Percentiles rank a stretch among this genome's conserved stretches.
These are phyloP conservation scores for Fusarium ramigenum DNA, from an alignment of 2,329 filamentous ascomycete species.

Conservation along the genomic window DNA sequence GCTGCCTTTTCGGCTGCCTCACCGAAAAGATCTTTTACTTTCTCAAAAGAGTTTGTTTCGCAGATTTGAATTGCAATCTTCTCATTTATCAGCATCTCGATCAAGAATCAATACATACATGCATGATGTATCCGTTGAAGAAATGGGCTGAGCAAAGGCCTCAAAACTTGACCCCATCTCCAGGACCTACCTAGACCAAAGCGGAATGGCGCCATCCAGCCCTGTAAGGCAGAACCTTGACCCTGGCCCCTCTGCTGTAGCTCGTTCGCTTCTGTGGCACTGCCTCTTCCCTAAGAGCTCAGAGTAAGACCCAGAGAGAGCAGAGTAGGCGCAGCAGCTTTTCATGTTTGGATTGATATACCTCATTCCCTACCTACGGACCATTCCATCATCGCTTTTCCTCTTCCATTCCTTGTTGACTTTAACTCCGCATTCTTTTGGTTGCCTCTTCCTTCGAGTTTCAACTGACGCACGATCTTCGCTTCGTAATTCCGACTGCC, in stretches of 20 bases:
- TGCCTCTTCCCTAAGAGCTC: slow-evolving; percentile 5
- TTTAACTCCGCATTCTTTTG: neutral
- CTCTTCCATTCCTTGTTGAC: neutral
- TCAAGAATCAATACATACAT: neutral
- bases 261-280: slow-evolving; percentile 4
- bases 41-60: neutral
- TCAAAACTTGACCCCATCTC: neutral
- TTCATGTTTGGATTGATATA: slow-evolving; percentile 3
- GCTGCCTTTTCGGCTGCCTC: slow-evolving; percentile 31
- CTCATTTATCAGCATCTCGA: neutral
- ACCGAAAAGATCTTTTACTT: neutral
- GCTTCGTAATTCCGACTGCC: neutral
- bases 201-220: slow-evolving; percentile 19
- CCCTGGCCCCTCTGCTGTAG: neutral
- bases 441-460: slow-evolving; percentile 24
- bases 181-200: neutral
- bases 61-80: neutral
- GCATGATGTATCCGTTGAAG: slow-evolving; percentile 7
- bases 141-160: neutral
- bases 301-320: neutral
- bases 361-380: neutral
- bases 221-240: slow-evolving; percentile 33
- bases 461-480: neutral
- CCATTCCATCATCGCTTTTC: neutral
- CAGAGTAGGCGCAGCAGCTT: slow-evolving; percentile 21